Conservation (phyloP, 805 yeast species). For the Yamadazyma phyllophila region DNA sequence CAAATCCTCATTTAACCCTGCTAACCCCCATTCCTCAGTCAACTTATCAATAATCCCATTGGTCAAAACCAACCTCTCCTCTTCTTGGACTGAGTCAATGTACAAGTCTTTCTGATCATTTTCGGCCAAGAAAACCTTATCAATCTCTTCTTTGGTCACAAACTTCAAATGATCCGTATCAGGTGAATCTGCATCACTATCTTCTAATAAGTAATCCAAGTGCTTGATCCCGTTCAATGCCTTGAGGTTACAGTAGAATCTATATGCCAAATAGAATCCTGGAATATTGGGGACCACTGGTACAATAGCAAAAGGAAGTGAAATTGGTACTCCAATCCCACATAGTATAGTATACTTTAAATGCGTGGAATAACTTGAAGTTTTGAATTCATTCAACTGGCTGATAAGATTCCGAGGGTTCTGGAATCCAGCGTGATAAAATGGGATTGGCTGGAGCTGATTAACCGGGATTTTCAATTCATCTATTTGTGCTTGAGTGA, state of each 20-base stretch:
- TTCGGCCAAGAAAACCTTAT: slow-evolving; percentile 16
- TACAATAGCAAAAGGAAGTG: slow-evolving; percentile 73
- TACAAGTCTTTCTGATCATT: slow-evolving; percentile 6
- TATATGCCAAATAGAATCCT: slow-evolving; percentile 77
- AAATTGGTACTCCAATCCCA: slow-evolving; percentile 65
- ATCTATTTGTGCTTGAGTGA: slow-evolving; percentile 27
- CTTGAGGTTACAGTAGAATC: slow-evolving; percentile 81
- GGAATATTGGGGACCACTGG: slow-evolving; percentile 94
- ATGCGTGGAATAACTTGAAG: slow-evolving; percentile 50
- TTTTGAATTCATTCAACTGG: slow-evolving; percentile 45
- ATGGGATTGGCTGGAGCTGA: slow-evolving; percentile 39
- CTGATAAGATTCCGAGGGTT: slow-evolving; percentile 26
- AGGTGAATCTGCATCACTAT: background rate
- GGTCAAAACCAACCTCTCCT: slow-evolving; percentile 43
- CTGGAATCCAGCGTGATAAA: slow-evolving; percentile 39
- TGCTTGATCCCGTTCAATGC: slow-evolving; percentile 76
- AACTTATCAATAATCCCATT: slow-evolving; percentile 46
- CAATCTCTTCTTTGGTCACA: slow-evolving; percentile 14
- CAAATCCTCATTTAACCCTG: slow-evolving; percentile 44
- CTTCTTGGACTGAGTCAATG: slow-evolving; percentile 15
- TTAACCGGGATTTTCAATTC: slow-evolving; percentile 22
- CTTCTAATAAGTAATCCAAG: slow-evolving; percentile 52
- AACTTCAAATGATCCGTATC: slow-evolving; percentile 25
- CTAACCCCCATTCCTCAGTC: slow-evolving; percentile 44
- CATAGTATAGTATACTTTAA: slow-evolving; percentile 52